phyloP scores from a whole-genome alignment of 805 yeast genomes.

The Metschnikowia gruessii region DNA sequence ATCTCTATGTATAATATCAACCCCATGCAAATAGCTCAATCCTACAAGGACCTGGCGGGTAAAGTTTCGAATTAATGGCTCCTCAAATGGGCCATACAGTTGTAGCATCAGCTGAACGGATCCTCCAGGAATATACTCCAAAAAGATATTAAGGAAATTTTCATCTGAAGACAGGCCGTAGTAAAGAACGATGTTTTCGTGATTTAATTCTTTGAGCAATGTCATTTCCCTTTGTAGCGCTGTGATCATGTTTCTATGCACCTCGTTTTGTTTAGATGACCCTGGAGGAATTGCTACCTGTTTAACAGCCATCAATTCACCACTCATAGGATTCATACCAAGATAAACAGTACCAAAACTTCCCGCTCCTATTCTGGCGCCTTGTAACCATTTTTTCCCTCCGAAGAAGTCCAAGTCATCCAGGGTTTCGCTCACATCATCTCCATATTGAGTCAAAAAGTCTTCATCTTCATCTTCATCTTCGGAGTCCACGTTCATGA shows the following conservation, averaged over 20 bases:
- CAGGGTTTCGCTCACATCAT: conserved; percentile 34
- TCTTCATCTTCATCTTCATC: conserved; percentile 15
- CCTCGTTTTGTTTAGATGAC: conserved; percentile 28
- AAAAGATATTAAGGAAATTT: conserved; percentile 69
- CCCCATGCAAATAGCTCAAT: conserved; percentile 66
- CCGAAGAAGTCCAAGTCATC: conserved; percentile 26
- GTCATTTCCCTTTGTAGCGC: conserved; percentile 82
- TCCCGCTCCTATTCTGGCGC: conserved; percentile 91
- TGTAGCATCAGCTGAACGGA: conserved; percentile 61
- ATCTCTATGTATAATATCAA: conserved; percentile 79
- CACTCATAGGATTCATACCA: conserved; percentile 88
- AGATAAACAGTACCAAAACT: conserved; percentile 91
- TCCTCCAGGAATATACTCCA: conserved; percentile 44
- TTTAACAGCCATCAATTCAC: conserved; percentile 96
- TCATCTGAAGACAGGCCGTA: conserved; percentile 82
- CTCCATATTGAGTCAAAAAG: conserved; percentile 23
- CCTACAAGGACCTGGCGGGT: conserved; percentile 76
- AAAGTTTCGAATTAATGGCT: conserved; percentile 67
- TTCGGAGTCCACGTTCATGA: conserved; percentile 18
- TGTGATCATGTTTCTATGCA: conserved; percentile 56
- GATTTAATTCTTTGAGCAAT: conserved; percentile 73
- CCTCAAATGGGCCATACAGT: conserved; percentile 79
- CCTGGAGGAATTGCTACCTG: conserved; percentile 72
- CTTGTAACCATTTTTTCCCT: conserved; percentile 73
- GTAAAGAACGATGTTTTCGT: conserved; percentile 89